Evolutionary conservation across 495 filamentous ascomycete species (phyloP).

Genomic region (Platismatia glauca): DNA sequence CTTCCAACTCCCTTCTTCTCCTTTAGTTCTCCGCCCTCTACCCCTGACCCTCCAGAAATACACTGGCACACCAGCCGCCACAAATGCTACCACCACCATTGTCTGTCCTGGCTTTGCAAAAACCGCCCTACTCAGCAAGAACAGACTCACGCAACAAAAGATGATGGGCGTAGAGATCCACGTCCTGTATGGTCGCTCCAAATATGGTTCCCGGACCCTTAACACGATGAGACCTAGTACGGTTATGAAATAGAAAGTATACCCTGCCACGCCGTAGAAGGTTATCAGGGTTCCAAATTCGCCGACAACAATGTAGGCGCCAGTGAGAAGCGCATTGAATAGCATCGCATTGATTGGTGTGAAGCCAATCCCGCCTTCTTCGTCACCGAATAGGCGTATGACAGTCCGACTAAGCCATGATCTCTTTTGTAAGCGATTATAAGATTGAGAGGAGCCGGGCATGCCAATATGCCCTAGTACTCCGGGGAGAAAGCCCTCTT

Average conservation of each 20-base stretch:
- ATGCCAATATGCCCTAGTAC: constrained; percentile 79
- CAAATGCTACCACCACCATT: constrained; percentile 72
- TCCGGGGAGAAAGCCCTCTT: constrained; percentile 85
- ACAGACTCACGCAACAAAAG: constrained; percentile 95
- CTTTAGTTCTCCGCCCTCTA: constrained; percentile 40
- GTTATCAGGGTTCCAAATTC: constrained; percentile 88
- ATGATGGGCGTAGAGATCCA: constrained; percentile 97
- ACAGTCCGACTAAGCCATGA: constrained; percentile 51
- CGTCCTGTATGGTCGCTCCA: constrained; percentile 84
- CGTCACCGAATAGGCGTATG: constrained; percentile 49
- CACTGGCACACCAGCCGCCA: constrained; percentile 72
- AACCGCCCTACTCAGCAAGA: constrained; percentile 76
- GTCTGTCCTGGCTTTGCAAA: constrained; percentile 89
- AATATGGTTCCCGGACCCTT: constrained; percentile 73
- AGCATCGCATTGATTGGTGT: constrained; percentile 86
- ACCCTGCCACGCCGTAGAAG: constrained; percentile 94
- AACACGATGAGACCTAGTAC: constrained; percentile 89
- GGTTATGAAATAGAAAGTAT: constrained; percentile 93
- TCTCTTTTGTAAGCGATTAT: constrained; percentile 43
- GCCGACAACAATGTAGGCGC: constrained; percentile 70
- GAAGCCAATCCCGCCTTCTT: constrained; percentile 53
- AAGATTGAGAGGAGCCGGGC: constrained; percentile 33
- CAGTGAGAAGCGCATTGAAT: constrained; percentile 65
- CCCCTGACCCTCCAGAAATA: constrained; percentile 78
- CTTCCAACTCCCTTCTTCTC: constrained; percentile 46